Percentiles rank a stretch among this genome's conserved stretches.
These are phyloP conservation scores for Cystobasidium ongulense DNA, from an alignment of 768 basidiomycete species.

Conservation along the genomic window DNA sequence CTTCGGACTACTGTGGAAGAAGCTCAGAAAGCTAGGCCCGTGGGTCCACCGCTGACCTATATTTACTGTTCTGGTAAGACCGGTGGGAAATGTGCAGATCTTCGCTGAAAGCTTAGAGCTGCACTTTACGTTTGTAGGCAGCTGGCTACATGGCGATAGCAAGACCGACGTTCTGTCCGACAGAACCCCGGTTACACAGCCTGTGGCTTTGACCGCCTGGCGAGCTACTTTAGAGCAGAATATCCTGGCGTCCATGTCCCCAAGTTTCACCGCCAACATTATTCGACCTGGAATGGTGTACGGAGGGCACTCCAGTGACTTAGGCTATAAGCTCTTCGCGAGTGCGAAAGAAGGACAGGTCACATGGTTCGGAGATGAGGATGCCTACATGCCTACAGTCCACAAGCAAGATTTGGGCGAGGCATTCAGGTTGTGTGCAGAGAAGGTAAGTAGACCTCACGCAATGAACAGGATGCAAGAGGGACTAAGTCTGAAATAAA, in stretches of 20 bases:
- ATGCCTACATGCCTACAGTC: neutral
- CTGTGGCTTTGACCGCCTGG: neutral
- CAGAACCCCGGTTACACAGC: neutral
- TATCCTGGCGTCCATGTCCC: neutral
- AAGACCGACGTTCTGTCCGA: slow-evolving; percentile 19
- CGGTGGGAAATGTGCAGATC: neutral
- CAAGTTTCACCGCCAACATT: slow-evolving; percentile 17
- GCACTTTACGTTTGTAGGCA: neutral
- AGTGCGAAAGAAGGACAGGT: slow-evolving; percentile 6
- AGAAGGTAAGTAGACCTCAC: neutral
- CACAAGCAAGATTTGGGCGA: slow-evolving; percentile 13
- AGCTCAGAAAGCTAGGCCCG: slow-evolving; percentile 2
- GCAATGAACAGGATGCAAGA: neutral
- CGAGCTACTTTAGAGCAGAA: slow-evolving; percentile 18
- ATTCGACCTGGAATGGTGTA: slow-evolving; percentile 18
- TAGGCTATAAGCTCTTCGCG: slow-evolving; percentile 1
- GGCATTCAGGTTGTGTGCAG: slow-evolving; percentile 11
- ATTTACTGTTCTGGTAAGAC: slow-evolving; percentile 21
- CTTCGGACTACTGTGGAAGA: slow-evolving; percentile 1
- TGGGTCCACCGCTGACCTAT: slow-evolving; percentile 19
- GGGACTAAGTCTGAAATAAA: too few species aligned
- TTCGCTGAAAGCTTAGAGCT: neutral
- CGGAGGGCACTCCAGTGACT: neutral
- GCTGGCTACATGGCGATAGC: slow-evolving; percentile 22
- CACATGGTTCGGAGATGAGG: slow-evolving; percentile 7